A percentile compares a stretch with the other conserved stretches of the same genome.
These are phyloP conservation scores for Globisporangium echinulatum DNA, from an alignment of 352 stramenopile genomes.

Conservation along the genomic window DNA sequence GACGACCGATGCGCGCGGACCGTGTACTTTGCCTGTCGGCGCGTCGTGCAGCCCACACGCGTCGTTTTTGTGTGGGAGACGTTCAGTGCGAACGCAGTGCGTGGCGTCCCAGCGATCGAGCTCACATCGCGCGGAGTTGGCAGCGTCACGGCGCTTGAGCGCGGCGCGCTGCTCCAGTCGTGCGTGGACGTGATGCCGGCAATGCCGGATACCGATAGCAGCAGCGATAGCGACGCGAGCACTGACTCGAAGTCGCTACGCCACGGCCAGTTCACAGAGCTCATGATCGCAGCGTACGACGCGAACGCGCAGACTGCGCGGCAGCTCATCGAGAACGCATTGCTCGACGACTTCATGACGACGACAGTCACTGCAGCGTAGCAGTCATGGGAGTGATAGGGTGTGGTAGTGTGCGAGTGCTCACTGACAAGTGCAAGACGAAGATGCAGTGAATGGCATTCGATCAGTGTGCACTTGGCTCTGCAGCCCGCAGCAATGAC, in stretches of 20 bases:
- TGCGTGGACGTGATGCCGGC: slow-evolving; percentile 1
- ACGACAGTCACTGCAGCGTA: too few relatives aligned
- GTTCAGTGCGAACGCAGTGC: background rate
- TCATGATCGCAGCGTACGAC: slow-evolving; percentile 3
- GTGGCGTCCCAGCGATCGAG: background rate
- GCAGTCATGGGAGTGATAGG: too few relatives aligned
- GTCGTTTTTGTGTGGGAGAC: slow-evolving; percentile 7
- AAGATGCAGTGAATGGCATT: too few relatives aligned
- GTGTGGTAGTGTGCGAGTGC: too few relatives aligned
- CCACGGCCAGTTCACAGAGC: background rate
- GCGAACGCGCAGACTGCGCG: slow-evolving; percentile 2
- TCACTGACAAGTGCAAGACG: too few relatives aligned
- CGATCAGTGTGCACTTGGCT: too few relatives aligned
- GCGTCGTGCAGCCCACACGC: background rate
- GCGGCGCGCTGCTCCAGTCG: slow-evolving; percentile 3
- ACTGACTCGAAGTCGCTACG: background rate
- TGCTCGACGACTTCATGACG: background rate
- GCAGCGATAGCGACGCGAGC: background rate
- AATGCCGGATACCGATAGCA: background rate
- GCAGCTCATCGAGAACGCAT: slow-evolving; percentile 10
- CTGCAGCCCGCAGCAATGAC: too few relatives aligned
- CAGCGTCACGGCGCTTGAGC: background rate
- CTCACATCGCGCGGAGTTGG: background rate
- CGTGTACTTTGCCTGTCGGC: slow-evolving; percentile 1
- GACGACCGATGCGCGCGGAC: background rate